A percentile compares a stretch with the other conserved stretches of the same genome.
These are phyloP conservation scores for Agaricus subrufescens DNA, from an alignment of 768 basidiomycete species.

Conservation along the genomic window DNA sequence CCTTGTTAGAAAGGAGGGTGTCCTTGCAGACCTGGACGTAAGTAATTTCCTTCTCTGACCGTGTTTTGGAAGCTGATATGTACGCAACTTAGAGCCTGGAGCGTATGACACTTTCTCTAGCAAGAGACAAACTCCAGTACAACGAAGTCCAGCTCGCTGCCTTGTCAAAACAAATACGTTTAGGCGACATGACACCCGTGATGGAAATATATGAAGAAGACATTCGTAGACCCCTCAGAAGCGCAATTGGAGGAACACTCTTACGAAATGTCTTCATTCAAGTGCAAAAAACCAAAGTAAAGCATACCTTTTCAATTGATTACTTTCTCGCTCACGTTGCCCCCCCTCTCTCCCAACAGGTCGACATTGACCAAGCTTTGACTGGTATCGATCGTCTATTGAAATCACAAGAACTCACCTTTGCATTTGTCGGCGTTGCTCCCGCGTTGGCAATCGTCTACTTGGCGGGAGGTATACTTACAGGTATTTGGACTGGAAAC, in stretches of 20 bases:
- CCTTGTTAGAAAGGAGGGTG: slow-evolving; percentile 76
- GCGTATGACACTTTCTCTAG: slow-evolving; percentile 86
- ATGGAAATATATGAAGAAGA: slow-evolving; percentile 88
- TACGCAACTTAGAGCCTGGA: slow-evolving; percentile 65
- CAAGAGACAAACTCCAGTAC: slow-evolving; percentile 73
- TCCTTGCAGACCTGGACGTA: slow-evolving; percentile 83
- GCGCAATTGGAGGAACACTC: slow-evolving; percentile 74
- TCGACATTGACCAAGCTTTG: slow-evolving; percentile 88
- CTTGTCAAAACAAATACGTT: slow-evolving; percentile 60
- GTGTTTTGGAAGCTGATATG: not conserved
- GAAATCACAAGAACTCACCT: slow-evolving; percentile 91
- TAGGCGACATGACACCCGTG: slow-evolving; percentile 85
- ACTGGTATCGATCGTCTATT: slow-evolving; percentile 91
- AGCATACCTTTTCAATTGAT: slow-evolving; percentile 4
- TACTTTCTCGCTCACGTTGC: not conserved
- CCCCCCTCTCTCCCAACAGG: slow-evolving; percentile 34
- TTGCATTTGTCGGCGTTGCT: slow-evolving; percentile 95
- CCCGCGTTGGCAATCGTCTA: slow-evolving; percentile 84
- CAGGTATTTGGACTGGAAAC: slow-evolving; percentile 45
- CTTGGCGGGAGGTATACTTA: slow-evolving; percentile 49
- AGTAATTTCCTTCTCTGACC: slow-evolving; percentile 15
- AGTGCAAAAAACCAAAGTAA: slow-evolving; percentile 91
- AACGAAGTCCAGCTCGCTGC: slow-evolving; percentile 55
- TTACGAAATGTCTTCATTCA: slow-evolving; percentile 86
- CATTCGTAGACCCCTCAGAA: slow-evolving; percentile 81